Evolutionary conservation across 495 filamentous ascomycete genomes (phyloP), one percentile per base, ranked within the genome.

Genomic region (Thermothielavioides terrestris): DNA sequence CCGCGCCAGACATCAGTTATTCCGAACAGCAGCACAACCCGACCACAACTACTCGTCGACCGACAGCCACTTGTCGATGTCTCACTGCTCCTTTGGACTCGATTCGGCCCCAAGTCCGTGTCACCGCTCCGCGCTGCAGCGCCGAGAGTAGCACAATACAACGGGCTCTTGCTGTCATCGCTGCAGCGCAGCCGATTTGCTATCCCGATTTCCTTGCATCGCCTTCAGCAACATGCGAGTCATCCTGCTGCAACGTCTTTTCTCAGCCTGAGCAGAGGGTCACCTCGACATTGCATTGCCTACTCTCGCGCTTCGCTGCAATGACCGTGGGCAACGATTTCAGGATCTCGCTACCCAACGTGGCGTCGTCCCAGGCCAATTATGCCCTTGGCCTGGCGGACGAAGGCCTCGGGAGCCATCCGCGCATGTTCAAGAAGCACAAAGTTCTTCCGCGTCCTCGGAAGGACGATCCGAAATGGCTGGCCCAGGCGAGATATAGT

Each of bases 391-490:
- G 46, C 26, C 36, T 36, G 42, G 47, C 49, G 14, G 17, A 45
- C 42, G 54, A 57, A 26, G 36, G 54, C 41, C 23, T 50, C 11
- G 50, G 32, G 14, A 50, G 27, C 44, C 63, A 55, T 20, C 69
- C 59, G 59, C 64, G 57, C 31, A 68, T 70, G 46, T 71, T 80
- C 59, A 80, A 71, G 62, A 78, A 69, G 55, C 77, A 78, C 57
- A 78, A 77, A 58, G 61, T 67, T 20, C 65, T 80, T 20, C 77
- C 77, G 28, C 75, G 71, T 48, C 77, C 76, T 31, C 66, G 61
- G 45, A 71, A 55, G 50, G 61, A 67, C 7, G 59, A 59, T 11
- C 2, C 48, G 40, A 59, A 45, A 23, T 41, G 51, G 6, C 49
- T 54, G 30, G 32, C 32, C 21, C 50, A 54, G 40, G 40, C 41